phyloP scores from a whole-genome alignment of 306 rosid species.

The Neltuma alba region DNA sequence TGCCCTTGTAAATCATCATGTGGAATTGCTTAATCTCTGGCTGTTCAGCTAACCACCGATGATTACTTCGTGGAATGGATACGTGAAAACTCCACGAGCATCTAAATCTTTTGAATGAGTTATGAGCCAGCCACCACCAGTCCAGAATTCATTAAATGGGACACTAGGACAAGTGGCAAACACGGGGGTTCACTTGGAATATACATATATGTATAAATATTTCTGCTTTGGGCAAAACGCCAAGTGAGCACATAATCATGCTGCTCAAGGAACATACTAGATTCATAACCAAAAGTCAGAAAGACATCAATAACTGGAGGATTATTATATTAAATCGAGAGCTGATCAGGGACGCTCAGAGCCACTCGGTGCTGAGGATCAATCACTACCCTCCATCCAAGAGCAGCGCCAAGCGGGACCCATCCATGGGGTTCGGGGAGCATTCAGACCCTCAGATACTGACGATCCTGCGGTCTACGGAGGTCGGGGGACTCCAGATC shows the following conservation, averaged over 20 bases:
- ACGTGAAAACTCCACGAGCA: not conserved
- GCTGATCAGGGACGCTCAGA: constrained; percentile 64
- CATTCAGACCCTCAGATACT: constrained; percentile 99
- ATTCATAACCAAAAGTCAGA: not conserved
- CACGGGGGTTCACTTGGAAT: no score
- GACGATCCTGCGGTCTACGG: constrained; percentile 80
- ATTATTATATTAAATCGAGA: no score
- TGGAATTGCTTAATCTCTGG: not conserved
- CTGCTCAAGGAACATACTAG: not conserved
- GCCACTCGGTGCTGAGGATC: constrained; percentile 81
- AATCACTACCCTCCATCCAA: constrained; percentile 76
- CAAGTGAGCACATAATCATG: not conserved
- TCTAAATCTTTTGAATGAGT: not conserved
- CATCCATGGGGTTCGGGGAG: constrained; percentile 85
- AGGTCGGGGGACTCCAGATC: constrained; percentile 89
- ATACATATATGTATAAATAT: no score
- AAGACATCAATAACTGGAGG: not conserved
- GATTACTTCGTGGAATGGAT: not conserved
- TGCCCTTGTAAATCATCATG: not conserved
- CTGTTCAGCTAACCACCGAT: not conserved
- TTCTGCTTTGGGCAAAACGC: not conserved
- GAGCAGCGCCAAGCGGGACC: constrained; percentile 41
- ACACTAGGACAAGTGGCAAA: not conserved
- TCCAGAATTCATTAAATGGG: not conserved
- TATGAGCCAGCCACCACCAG: not conserved